phyloP scores from a whole-genome alignment of 2,329 filamentous ascomycete species.

The Hyphodiscus sp. region DNA sequence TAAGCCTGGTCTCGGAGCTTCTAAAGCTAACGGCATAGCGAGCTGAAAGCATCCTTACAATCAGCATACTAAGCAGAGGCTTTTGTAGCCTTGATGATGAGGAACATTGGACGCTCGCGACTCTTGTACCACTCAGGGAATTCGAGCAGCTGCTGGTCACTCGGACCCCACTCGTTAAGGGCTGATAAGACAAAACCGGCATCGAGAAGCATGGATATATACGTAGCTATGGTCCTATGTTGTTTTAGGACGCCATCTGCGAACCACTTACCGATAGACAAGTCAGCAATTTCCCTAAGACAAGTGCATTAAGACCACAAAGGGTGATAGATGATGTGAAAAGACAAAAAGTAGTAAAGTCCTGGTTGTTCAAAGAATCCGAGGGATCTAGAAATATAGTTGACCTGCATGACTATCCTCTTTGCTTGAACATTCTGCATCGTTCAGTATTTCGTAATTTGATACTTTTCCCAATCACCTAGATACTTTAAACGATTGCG shows the following conservation, averaged over 20 bases:
- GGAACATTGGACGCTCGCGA: constrained; percentile 1
- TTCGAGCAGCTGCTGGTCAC: constrained; percentile 18
- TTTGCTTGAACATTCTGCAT: too few relatives aligned
- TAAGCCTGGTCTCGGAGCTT: not conserved
- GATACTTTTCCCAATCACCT: too few relatives aligned
- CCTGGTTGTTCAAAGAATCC: too few relatives aligned
- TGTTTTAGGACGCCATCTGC: constrained; percentile 39
- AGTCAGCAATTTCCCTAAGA: too few relatives aligned
- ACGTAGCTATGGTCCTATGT: constrained; percentile 36
- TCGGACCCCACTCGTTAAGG: constrained; percentile 17
- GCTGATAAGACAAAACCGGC: constrained; percentile 14
- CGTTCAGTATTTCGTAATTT: too few relatives aligned
- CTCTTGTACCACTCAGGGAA: constrained; percentile 27
- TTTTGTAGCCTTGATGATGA: constrained; percentile 1
- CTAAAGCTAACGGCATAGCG: not conserved
- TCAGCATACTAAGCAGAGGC: not conserved
- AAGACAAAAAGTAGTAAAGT: too few relatives aligned
- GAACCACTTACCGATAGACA: constrained; percentile 31
- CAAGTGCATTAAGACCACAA: too few relatives aligned
- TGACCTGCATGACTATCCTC: too few relatives aligned
- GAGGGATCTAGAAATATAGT: too few relatives aligned
- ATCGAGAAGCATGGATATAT: constrained; percentile 14
- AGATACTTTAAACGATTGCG: too few relatives aligned
- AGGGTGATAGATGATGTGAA: too few relatives aligned
- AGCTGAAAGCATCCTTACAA: not conserved